phyloP scores from a whole-genome alignment of 2,329 filamentous ascomycete species.

The Penicillium palitans region DNA sequence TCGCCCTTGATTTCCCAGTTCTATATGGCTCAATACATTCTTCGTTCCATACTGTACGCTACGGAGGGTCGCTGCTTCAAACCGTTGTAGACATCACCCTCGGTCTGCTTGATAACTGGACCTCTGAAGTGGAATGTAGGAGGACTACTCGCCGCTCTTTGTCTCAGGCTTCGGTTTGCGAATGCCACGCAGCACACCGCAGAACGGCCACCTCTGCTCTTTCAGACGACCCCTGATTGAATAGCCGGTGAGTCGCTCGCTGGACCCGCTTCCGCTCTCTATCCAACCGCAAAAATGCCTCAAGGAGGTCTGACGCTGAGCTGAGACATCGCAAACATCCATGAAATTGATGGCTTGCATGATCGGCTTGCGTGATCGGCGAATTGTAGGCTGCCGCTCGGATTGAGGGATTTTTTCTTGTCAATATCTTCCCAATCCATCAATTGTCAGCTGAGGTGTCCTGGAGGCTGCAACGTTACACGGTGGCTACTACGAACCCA shows the following conservation, averaged over 20 bases:
- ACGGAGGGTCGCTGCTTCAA: too few relatives aligned
- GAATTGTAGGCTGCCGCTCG: too few relatives aligned
- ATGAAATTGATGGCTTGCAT: too few relatives aligned
- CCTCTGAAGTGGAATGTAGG: not conserved
- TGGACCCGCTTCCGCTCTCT: not conserved
- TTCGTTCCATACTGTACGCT: too few relatives aligned
- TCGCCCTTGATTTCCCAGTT: too few relatives aligned
- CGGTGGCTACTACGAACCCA: not conserved
- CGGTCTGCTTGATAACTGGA: not conserved
- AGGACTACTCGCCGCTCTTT: too few relatives aligned
- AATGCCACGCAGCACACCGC: not conserved
- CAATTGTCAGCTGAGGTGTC: slow-evolving; percentile 2
- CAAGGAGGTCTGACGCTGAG: too few relatives aligned
- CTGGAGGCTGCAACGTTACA: not conserved
- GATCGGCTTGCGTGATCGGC: too few relatives aligned
- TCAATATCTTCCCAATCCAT: slow-evolving; percentile 1
- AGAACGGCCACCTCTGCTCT: not conserved
- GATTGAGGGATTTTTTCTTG: not conserved
- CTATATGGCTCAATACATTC: too few relatives aligned
- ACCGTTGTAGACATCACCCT: too few relatives aligned
- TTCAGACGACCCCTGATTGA: not conserved
- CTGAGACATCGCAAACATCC: too few relatives aligned
- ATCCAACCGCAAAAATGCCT: too few relatives aligned
- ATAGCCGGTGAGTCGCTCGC: not conserved
- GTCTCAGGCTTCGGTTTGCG: not conserved